Conservation (phyloP, 495 filamentous ascomycete genomes). For the Gamarada debralockiae region DNA sequence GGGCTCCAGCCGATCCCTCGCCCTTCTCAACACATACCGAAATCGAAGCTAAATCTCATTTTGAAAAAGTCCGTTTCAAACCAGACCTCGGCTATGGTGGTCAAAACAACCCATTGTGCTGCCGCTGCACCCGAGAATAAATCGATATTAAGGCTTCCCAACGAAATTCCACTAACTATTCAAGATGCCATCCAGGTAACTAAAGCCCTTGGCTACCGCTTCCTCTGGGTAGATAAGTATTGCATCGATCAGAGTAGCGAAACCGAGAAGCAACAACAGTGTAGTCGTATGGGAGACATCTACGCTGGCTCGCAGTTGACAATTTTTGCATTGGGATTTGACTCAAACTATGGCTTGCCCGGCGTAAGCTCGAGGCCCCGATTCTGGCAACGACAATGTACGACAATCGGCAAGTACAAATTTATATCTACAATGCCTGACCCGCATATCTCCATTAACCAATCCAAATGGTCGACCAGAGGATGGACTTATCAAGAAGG, state of each 20-base stretch:
- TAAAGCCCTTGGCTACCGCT: slow-evolving; percentile 24
- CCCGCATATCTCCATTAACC: not conserved
- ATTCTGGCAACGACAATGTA: not conserved
- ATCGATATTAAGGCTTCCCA: slow-evolving; percentile 5
- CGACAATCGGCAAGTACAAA: not conserved
- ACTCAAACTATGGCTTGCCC: slow-evolving; percentile 15
- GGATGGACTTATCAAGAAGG: slow-evolving; percentile 38
- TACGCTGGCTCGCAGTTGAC: slow-evolving; percentile 24
- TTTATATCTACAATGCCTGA: slow-evolving; percentile 1
- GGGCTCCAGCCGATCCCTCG: slow-evolving; percentile 1
- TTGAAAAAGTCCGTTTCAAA: slow-evolving; percentile 5
- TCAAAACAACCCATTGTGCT: slow-evolving; percentile 3
- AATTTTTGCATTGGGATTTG: slow-evolving; percentile 27
- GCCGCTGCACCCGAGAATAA: slow-evolving; percentile 3
- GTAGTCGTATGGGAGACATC: slow-evolving; percentile 29
- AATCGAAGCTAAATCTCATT: slow-evolving; percentile 5
- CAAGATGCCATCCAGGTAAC: slow-evolving; percentile 29
- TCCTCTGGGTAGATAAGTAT: slow-evolving; percentile 36
- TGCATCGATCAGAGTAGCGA: slow-evolving; percentile 32
- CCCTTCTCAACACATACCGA: slow-evolving; percentile 2
- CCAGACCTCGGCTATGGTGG: slow-evolving; percentile 4
- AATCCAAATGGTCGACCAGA: slow-evolving; percentile 25
- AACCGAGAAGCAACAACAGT: slow-evolving; percentile 27
- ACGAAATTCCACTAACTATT: slow-evolving; percentile 8
- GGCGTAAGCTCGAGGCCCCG: slow-evolving; percentile 5